phyloP scores from a whole-genome alignment of 495 filamentous ascomycete genomes.

The Aspergillus mulundensis region DNA sequence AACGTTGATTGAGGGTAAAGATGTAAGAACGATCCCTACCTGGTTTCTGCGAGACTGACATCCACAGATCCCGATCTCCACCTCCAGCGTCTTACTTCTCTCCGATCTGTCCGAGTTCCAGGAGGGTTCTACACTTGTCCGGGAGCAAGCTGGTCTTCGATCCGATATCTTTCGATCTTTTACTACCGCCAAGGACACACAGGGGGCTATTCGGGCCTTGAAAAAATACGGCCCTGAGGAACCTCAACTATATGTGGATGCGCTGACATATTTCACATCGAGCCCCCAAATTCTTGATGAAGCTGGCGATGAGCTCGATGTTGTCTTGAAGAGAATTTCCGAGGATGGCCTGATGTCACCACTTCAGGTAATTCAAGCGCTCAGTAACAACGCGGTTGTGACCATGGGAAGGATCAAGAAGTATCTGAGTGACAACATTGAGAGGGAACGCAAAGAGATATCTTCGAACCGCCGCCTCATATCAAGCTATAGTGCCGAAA shows the following conservation, averaged over 20 bases:
- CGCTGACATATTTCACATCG: conserved; percentile 89
- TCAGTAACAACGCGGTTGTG: conserved; percentile 79
- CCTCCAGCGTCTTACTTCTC: conserved; percentile 86
- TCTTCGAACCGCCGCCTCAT: conserved; percentile 77
- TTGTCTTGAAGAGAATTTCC: conserved; percentile 80
- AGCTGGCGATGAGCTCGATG: conserved; percentile 75
- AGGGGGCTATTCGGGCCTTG: conserved; percentile 82
- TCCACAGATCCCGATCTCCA: conserved; percentile 73
- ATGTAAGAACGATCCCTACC: conserved; percentile 37
- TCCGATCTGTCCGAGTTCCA: conserved; percentile 88
- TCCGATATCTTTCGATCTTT: conserved; percentile 98
- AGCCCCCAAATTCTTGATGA: conserved; percentile 76
- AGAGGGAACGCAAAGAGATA: conserved; percentile 83
- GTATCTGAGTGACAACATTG: conserved; percentile 84
- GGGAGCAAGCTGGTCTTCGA: conserved; percentile 85
- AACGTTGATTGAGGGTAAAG: conserved; percentile 69
- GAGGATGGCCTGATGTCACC: conserved; percentile 91
- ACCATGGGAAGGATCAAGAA: conserved; percentile 97
- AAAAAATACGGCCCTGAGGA: conserved; percentile 88
- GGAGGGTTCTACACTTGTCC: conserved; percentile 86
- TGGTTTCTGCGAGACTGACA: conserved; percentile 18
- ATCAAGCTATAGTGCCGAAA: conserved; percentile 80
- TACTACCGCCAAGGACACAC: conserved; percentile 87
- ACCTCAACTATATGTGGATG: conserved; percentile 88
- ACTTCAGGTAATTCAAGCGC: conserved; percentile 90